Base-by-base conservation (phyloP, 164 flowering plant species). In the Litsea cubeba region DNA sequence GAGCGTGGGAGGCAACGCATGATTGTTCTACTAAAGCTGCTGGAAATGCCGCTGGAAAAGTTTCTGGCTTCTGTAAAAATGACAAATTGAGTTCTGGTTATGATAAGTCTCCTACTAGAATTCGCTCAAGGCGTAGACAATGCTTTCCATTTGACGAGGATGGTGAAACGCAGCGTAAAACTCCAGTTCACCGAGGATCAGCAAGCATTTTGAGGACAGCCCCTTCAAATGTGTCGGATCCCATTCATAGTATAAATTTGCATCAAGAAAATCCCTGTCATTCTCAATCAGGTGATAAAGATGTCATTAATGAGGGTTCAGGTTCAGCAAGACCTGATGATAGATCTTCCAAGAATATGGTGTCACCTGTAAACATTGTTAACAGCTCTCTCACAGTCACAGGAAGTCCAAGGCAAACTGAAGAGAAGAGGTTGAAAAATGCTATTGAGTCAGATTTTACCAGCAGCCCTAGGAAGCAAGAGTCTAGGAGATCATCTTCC, bases 121-220 rank as follows among this genome's bases (percentile, higher is more conserved):
- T 72, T 28, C 85, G 78, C 17, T 81, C 74, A 65, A 87, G 82
- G 76, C 80, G 95, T 68, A 85, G 94, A 81, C 86, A 92, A 57
- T 88, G 90, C 76, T 83, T 85, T 77, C 79, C 85, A 35, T 81
- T 62, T 84, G 92, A 82, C 74, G 95, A 88, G 35, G 91, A 89
- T 50, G 90, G 82, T 11, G 83, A 87, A 25, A 90, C 85, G 25
- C 78, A 81, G 60, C 86, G 89, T 71, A 90, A 81, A 76, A 89
- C 91, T 78, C 97, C 96, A 6, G 84, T 91, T 75, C 89, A 88
- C 85, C 88, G 84, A 72, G 88, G 86, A 71, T 71, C 81, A 76
- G 40, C 82, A 15, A 79, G 14, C 49, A 81, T 70, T 71, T 30
- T 72, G 24, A 84, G 68, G 77, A 58, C 76, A 50, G 75, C 62